A percentile compares a stretch with the other conserved stretches of the same genome.
Conservation (phyloP, 805 yeast species). For the Pichia kluyveri region DNA sequence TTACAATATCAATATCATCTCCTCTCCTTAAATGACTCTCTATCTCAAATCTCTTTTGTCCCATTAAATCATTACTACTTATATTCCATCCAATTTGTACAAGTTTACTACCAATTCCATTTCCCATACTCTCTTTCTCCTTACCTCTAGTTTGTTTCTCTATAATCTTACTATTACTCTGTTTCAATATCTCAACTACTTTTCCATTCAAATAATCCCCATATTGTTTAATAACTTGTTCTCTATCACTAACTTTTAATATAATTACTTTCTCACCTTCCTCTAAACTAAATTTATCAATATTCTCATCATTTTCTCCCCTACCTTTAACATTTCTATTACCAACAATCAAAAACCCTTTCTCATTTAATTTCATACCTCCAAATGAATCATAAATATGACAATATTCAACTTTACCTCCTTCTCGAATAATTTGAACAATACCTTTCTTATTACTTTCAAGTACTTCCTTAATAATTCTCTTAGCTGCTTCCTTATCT, state of each 20-base stretch:
- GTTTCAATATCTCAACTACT: slow-evolving; percentile 12
- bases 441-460: slow-evolving; percentile 12
- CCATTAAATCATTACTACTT: slow-evolving; percentile 39
- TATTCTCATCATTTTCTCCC: neutral
- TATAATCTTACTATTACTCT: slow-evolving; percentile 10
- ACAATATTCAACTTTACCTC: slow-evolving; percentile 10
- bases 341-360: slow-evolving; percentile 20
- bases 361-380: slow-evolving; percentile 16
- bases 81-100: slow-evolving; percentile 50
- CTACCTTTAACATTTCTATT: slow-evolving; percentile 4
- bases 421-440: slow-evolving; percentile 14
- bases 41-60: slow-evolving; percentile 47
- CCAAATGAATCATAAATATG: slow-evolving; percentile 9
- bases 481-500: slow-evolving; percentile 21
- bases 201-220: slow-evolving; percentile 19
- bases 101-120: slow-evolving; percentile 24
- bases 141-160: slow-evolving; percentile 8
- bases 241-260: slow-evolving; percentile 18
- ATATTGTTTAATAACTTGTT: slow-evolving; percentile 20
- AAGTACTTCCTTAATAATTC: slow-evolving; percentile 13
- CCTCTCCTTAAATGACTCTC: slow-evolving; percentile 35
- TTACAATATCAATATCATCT: slow-evolving; percentile 29
- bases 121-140: neutral
- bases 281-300: slow-evolving; percentile 1
- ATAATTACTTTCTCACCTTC: slow-evolving; percentile 10